A percentile compares a stretch with the other conserved stretches of the same genome.
Evolutionary conservation across 192 early-diverging fungal genomes (phyloP).

Genomic region (Linnemannia elongata): DNA sequence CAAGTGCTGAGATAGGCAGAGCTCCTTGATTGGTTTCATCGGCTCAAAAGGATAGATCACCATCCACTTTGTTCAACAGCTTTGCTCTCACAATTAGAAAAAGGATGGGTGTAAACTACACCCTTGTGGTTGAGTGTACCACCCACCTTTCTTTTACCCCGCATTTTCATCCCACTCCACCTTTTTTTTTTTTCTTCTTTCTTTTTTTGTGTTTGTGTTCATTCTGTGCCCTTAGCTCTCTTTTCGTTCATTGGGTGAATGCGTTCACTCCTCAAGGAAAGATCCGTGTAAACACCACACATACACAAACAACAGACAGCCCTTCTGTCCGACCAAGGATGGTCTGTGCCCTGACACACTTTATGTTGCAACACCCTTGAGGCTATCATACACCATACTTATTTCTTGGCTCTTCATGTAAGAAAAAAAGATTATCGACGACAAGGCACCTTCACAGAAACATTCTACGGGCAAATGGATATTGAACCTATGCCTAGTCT

Average conservation of each 20-base stretch:
- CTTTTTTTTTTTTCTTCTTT: not conserved
- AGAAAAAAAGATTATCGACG: not conserved
- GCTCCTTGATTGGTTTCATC: not conserved
- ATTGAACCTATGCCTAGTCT: conserved; percentile 39
- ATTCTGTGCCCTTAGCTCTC: not conserved
- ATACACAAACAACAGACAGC: not conserved
- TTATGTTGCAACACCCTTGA: not conserved
- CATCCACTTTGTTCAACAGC: not conserved
- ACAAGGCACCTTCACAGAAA: conserved; percentile 23
- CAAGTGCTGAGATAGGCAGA: not conserved
- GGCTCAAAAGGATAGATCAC: no score
- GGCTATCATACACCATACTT: not conserved
- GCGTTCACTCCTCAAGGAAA: not conserved
- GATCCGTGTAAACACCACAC: not conserved
- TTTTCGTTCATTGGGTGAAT: not conserved
- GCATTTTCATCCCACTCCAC: not conserved
- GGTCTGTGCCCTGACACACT: not conserved
- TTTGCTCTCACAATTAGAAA: no score
- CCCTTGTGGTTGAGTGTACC: not conserved
- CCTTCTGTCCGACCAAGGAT: no score
- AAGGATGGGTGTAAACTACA: not conserved
- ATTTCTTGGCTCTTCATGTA: no score
- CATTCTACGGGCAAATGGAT: conserved; percentile 60
- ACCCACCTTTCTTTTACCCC: not conserved
- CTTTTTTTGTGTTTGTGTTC: not conserved